Conservation (phyloP, 345 rosid genomes). For the Eucalyptus victrix region DNA sequence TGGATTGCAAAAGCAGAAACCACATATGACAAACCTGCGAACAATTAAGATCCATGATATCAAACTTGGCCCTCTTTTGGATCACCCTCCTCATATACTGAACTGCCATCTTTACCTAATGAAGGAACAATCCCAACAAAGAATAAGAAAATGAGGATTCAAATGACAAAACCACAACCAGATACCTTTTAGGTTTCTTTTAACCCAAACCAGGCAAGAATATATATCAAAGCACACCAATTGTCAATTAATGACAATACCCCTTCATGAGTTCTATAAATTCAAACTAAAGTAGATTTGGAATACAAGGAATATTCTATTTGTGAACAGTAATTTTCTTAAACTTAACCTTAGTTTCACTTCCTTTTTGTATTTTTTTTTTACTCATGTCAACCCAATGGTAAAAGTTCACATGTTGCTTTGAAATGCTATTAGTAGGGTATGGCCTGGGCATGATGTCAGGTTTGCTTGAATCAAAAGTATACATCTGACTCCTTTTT, state of each 20-base stretch:
- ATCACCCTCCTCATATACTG: slow-evolving; percentile 84
- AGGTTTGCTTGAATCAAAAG: neutral
- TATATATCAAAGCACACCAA: neutral
- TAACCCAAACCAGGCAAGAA: neutral
- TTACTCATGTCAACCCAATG: neutral
- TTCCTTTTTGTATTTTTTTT: neutral
- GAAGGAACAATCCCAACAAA: neutral
- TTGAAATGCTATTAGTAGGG: neutral
- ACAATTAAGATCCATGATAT: slow-evolving; percentile 87
- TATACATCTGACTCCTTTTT: neutral
- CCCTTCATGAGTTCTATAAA: neutral
- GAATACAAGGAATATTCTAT: neutral
- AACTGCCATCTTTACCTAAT: slow-evolving; percentile 88
- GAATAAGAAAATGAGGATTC: neutral
- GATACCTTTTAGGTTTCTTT: neutral
- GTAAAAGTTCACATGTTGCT: neutral
- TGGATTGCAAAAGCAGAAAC: neutral
- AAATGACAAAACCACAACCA: neutral
- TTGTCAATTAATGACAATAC: neutral
- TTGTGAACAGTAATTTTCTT: neutral
- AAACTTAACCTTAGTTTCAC: neutral
- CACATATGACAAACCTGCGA: slow-evolving; percentile 46
- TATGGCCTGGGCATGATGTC: neutral
- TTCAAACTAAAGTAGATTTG: neutral
- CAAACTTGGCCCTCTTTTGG: slow-evolving; percentile 93